Evolutionary conservation across 2,329 filamentous ascomycete genomes (phyloP), one percentile per base, ranked within the genome.

Genomic region (Trichoderma sp.): DNA sequence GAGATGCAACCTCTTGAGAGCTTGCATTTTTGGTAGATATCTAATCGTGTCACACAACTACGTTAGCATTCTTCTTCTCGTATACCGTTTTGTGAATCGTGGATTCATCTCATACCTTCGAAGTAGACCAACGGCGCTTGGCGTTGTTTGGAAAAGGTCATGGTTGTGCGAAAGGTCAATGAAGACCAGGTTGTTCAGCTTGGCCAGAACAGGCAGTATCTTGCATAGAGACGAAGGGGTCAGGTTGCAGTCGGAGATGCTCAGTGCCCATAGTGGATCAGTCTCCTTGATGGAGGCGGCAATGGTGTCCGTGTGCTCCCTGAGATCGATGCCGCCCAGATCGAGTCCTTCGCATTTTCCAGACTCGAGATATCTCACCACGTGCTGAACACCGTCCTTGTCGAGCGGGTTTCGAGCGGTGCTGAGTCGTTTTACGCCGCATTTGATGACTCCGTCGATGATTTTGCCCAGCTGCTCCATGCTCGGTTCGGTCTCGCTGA

Each of bases 131-230:
- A 95, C 84, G 2, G 92, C 91, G 74, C 88, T 93, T n/a, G 91
- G 89, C 50, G 90, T 84, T 4, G 84, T 83, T 63, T 89, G 86
- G 76, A 97, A 97, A 17, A 99, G 83, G 22, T 88, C 88, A 35
- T 86, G 91, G 73, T 98, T 98, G 74, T 97, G 93, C 5, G 93
- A 97, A 39, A 99, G 83, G 76, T 98, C 95, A 68, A 99, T 88
- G 76, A 97, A 97, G 22, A 92, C 89, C 75, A 97, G 90, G 70
- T 90, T 87, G 2, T 85, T 84, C 67, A 97, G 81, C 71, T 85
- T 87, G 29, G 86, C 84, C 64, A 98, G 80, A 7, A 87, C 87
- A 5, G 93, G 92, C 60, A 98, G 84, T 13, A 98, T 83, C 64
- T 88, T 87, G 77, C 87, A 90, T 25, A 98, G 82, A 12, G 90